Base-by-base conservation (phyloP, 2,329 filamentous ascomycete species). In the Chrysoporthe puriensis region DNA sequence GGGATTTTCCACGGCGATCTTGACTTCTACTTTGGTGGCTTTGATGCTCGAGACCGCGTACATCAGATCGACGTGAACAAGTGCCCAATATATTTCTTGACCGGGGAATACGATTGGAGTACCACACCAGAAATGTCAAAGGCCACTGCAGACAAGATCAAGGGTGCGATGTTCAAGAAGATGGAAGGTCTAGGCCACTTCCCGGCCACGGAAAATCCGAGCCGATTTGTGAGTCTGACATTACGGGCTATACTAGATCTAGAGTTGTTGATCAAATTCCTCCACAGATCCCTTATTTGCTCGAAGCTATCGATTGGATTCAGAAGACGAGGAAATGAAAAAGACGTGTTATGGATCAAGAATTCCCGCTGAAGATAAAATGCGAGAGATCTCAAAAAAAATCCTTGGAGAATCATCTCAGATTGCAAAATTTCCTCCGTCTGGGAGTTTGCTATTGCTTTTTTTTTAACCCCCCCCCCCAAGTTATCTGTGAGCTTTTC, bases 11-110 rank as follows among this genome's bases (percentile, higher is more conserved):
- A 84, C 72, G 82, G 82, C 34, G 82, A 84, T 68, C 74, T 84
- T 18, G 81, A 84, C 72, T 84, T 84, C 73, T 84, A 83, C 76
- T 84, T 84, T 63, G 80, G 80, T 62, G 82, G 82, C 59, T 85
- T 79, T 75, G 83, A 85, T 71, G 82, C 80, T 11, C 79, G 83
- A 36, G 74, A 77, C 14, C 78, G 81, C 64, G 77, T 84, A 46
- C 73, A 75, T 0, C 74, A 73, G 8, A 84, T 85, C 72, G 79
- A 85, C 69, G 82, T 80, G 3, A 80, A 82, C 69, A 78, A 76
- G 66, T 85, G 83, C 66, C 82, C 82, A 2, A 80, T 84, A 1
- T 84, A 79, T 73, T 84, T 84, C 80, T 75, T 85, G 43, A 84
- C 82, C 8, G 36, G 36, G 4, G 65, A 69, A 34, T 69, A 65